A percentile compares a stretch with the other conserved stretches of the same genome.
phyloP scores from a whole-genome alignment of 2,329 filamentous ascomycete species.

The Venturia carpophila region DNA sequence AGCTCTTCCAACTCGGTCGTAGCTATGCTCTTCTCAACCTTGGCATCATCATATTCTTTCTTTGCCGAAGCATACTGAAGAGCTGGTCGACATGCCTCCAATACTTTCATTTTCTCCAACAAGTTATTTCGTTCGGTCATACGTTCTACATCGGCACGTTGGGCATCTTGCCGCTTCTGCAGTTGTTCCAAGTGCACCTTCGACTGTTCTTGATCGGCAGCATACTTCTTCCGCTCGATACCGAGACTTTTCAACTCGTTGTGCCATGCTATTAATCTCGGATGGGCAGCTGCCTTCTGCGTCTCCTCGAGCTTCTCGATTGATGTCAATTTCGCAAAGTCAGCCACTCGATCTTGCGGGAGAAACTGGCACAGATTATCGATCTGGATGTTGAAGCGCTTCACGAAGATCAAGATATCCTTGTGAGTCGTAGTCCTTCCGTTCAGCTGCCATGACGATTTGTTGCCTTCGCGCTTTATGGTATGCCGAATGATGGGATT shows the following conservation, averaged over 20 bases:
- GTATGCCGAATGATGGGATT: slow-evolving; percentile 70
- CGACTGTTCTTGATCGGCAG: slow-evolving; percentile 51
- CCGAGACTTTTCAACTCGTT: slow-evolving; percentile 63
- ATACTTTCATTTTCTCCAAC: slow-evolving; percentile 53
- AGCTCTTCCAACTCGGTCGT: slow-evolving; percentile 52
- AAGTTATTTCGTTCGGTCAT: slow-evolving; percentile 67
- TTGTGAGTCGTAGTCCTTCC: slow-evolving; percentile 54
- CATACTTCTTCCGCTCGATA: slow-evolving; percentile 57
- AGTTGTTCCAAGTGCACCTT: slow-evolving; percentile 57
- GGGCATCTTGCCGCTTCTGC: slow-evolving; percentile 63
- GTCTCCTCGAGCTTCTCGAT: slow-evolving; percentile 79
- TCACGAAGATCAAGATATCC: slow-evolving; percentile 59
- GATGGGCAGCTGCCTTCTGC: slow-evolving; percentile 75
- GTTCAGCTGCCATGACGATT: slow-evolving; percentile 70
- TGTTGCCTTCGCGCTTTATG: slow-evolving; percentile 77
- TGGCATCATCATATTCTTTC: slow-evolving; percentile 44
- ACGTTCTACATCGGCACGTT: slow-evolving; percentile 76
- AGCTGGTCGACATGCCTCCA: slow-evolving; percentile 59
- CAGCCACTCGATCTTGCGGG: slow-evolving; percentile 89
- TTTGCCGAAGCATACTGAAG: slow-evolving; percentile 55
- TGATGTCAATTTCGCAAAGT: slow-evolving; percentile 79
- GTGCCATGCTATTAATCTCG: slow-evolving; percentile 74
- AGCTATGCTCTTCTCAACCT: slow-evolving; percentile 47
- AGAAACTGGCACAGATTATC: slow-evolving; percentile 97
- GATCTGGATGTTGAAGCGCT: slow-evolving; percentile 77